Evolutionary conservation across 164 flowering plant genomes (phyloP), one percentile per base, ranked within the genome.

Genomic region (Vitis rupestris): DNA sequence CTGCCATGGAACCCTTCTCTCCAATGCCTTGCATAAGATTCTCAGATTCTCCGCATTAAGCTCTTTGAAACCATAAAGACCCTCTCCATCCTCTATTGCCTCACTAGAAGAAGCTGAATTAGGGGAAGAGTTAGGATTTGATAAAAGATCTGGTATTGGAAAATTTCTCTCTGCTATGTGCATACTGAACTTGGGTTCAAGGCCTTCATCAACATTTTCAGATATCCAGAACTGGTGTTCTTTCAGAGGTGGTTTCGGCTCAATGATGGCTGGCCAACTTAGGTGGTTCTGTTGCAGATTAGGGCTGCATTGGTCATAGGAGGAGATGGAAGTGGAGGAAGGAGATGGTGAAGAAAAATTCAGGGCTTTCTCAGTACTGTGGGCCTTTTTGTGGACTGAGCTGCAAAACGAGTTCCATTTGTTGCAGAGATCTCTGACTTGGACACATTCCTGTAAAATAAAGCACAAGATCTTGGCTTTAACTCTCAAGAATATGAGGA

Each of bases 61-160:
- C 71, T 86, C 88, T 66, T 83, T 89, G 83, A 89, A 89, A 70
- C 70, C 80, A 14, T 69, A 75, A 14, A 61, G 59, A 67, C 75
- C 71, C 15, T 86, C 94, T n/a, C 53, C n/a, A 57, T 70, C 81
- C 47, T 87, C 94, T 78, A 80, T 78, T 8, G 78, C 87, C 49
- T 88, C 95, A 56, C 92, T 88, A 3, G 97, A 88, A 49, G 97
- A 88, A 63, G 87, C 84, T 10, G 99, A 92, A 52, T 83, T 87
- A 13, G 90, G 88, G 49, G 81, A 85, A 3, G 96, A 87, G 82
- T 83, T 90, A 1, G 93, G 97, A 67, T 84, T 87, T 12, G 93
- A 80, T 7, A 84, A 59, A 15, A 82, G 75, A 57, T 80, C 79
- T 19, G 80, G 86, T 63, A 83, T 90, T 10, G 82, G 79, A 5